Conservation (phyloP, 352 stramenopile species). For the Globisporangium paroecandrum region DNA sequence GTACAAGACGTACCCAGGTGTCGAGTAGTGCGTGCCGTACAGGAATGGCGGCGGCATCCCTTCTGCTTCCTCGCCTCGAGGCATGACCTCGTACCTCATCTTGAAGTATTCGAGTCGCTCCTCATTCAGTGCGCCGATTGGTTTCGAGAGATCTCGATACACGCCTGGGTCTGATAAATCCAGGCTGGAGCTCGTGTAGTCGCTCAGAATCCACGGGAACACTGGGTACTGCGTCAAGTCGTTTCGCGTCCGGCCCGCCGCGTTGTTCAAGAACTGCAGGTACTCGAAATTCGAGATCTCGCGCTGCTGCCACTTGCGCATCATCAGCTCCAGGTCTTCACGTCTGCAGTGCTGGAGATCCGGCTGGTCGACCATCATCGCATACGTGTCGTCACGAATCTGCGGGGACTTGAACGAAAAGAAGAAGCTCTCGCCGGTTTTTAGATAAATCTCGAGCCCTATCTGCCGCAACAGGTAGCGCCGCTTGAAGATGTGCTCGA, state of each 20-base stretch:
- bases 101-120: slow-evolving; percentile 87
- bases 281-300: slow-evolving; percentile 96
- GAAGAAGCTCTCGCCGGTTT: slow-evolving; percentile 68
- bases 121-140: slow-evolving; percentile 91
- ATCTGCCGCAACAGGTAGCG: slow-evolving; percentile 87
- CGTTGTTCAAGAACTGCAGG: slow-evolving; percentile 86
- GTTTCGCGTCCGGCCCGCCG: slow-evolving; percentile 82
- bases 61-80: slow-evolving; percentile 71
- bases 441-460: slow-evolving; percentile 83
- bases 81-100: slow-evolving; percentile 89
- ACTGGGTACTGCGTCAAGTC: slow-evolving; percentile 96
- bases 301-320: slow-evolving; percentile 76
- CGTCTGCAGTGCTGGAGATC: slow-evolving; percentile 56
- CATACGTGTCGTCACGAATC: slow-evolving; percentile 79
- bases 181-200: slow-evolving; percentile 85
- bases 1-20: slow-evolving; percentile 96
- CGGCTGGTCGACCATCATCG: slow-evolving; percentile 78
- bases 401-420: slow-evolving; percentile 68
- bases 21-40: slow-evolving; percentile 95
- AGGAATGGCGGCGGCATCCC: slow-evolving; percentile 91
- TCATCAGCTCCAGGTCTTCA: slow-evolving; percentile 61
- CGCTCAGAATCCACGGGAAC: slow-evolving; percentile 94
- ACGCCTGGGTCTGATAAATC: slow-evolving; percentile 80
- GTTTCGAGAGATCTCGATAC: slow-evolving; percentile 94
- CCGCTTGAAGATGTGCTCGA: slow-evolving; percentile 84